These are phyloP conservation scores for Pyrenophora seminiperda DNA, from an alignment of 2,329 filamentous ascomycete genomes.

Conservation along the genomic window DNA sequence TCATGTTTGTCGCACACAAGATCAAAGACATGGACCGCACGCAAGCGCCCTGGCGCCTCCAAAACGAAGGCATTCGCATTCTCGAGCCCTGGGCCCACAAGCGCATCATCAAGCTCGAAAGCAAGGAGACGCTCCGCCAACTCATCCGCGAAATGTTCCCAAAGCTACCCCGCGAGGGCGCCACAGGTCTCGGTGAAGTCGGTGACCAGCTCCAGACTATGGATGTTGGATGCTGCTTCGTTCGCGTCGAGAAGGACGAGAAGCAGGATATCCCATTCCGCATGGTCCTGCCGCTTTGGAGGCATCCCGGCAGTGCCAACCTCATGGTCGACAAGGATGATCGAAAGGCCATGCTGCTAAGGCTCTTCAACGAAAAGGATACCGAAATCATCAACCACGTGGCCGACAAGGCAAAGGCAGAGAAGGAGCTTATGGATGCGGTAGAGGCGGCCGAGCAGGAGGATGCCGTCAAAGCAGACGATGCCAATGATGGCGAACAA, in stretches of 20 bases:
- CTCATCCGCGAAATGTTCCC: conserved; percentile 97
- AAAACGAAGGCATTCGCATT: conserved; percentile 90
- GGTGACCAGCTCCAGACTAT: conserved; percentile 80
- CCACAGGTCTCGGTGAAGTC: conserved; percentile 81
- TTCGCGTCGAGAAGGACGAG: conserved; percentile 78
- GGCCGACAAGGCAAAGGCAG: conserved; percentile 39
- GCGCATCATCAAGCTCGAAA: conserved; percentile 76
- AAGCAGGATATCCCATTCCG: conserved; percentile 70
- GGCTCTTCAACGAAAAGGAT: conserved; percentile 87
- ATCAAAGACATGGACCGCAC: conserved; percentile 98
- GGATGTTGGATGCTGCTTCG: conserved; percentile 86
- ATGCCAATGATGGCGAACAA: conserved; percentile 9
- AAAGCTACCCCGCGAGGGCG: conserved; percentile 75
- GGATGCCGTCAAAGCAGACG: conserved; percentile 7
- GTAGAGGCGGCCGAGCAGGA: conserved; percentile 21
- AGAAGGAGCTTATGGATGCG: conserved; percentile 23
- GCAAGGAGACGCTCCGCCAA: conserved; percentile 75
- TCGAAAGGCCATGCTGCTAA: conserved; percentile 83
- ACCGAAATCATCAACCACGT: conserved; percentile 66
- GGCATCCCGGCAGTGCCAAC: conserved; percentile 88
- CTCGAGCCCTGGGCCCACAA: conserved; percentile 88
- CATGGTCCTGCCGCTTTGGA: conserved; percentile 92
- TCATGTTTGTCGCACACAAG: conserved; percentile 73
- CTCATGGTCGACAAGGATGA: conserved; percentile 99
- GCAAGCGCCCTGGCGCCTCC: conserved; percentile 90